These are phyloP conservation scores for Nakazawaea sp. DNA, from an alignment of 805 yeast genomes.

Conservation along the genomic window DNA sequence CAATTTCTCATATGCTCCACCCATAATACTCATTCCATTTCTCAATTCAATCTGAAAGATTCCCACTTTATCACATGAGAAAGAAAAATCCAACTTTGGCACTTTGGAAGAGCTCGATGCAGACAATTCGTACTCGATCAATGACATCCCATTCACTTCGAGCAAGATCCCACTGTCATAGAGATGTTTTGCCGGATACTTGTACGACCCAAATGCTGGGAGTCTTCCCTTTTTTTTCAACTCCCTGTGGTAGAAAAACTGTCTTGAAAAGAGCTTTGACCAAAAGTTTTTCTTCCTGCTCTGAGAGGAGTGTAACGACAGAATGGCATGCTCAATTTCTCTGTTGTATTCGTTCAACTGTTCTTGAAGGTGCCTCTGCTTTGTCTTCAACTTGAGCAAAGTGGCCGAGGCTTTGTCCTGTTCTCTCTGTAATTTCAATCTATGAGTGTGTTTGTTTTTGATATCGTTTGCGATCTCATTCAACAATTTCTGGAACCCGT, in stretches of 20 bases:
- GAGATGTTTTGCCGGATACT: conserved; percentile 68
- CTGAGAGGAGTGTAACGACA: conserved; percentile 36
- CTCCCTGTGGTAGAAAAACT: conserved; percentile 69
- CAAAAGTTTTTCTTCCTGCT: conserved; percentile 33
- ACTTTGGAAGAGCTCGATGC: conserved; percentile 35
- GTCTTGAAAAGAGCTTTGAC: conserved; percentile 57
- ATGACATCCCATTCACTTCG: conserved; percentile 46
- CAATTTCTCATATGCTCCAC: conserved; percentile 49
- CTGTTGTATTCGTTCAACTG: conserved; percentile 38
- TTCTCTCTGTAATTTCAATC: conserved; percentile 34
- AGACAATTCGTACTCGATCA: conserved; percentile 6
- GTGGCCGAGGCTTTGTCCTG: conserved; percentile 34
- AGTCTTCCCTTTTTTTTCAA: conserved; percentile 58
- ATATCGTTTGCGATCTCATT: conserved; percentile 85
- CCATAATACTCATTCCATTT: conserved; percentile 60
- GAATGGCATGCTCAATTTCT: conserved; percentile 38
- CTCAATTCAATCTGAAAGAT: conserved; percentile 70
- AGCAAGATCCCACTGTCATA: conserved; percentile 64
- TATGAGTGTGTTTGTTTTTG: conserved; percentile 35
- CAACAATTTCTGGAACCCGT: conserved; percentile 71
- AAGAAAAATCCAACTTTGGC: conserved; percentile 66
- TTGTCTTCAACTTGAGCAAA: conserved; percentile 33
- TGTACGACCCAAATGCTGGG: conserved; percentile 72
- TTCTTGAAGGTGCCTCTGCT: conserved; percentile 36
- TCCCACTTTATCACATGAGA: conserved; percentile 70